Percentiles rank a stretch among this genome's conserved stretches.
phyloP scores from a whole-genome alignment of 148 eudicot genomes.

The Vaccinium corymbosum region DNA sequence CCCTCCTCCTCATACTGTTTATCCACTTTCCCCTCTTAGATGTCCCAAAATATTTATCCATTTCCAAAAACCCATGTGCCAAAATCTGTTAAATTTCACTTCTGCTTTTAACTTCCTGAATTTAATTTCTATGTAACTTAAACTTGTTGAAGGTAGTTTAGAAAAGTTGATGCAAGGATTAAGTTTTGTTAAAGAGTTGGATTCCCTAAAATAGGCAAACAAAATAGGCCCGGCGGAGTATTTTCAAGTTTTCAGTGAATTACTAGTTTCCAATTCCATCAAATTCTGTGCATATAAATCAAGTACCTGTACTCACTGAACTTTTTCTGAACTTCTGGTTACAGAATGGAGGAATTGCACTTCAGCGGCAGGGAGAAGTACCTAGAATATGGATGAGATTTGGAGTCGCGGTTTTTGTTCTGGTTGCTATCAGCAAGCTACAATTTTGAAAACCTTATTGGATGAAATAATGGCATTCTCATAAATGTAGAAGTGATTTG shows the following conservation, averaged over 20 bases:
- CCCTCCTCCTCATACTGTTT: background rate
- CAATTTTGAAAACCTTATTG: background rate
- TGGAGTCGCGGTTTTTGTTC: slow-evolving; percentile 37
- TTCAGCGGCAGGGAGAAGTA: slow-evolving; percentile 35
- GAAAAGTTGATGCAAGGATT: background rate
- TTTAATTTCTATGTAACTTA: background rate
- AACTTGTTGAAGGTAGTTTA: background rate
- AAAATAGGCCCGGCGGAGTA: background rate
- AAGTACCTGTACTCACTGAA: slow-evolving; percentile 13
- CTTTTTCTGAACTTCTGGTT: slow-evolving; percentile 14
- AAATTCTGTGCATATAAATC: background rate
- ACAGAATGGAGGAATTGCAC: slow-evolving; percentile 57
- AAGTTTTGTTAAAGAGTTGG: background rate
- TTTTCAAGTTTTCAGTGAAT: background rate
- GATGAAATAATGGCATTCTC: slow-evolving; percentile 8
- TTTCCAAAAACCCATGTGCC: background rate
- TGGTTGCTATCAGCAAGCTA: slow-evolving; percentile 34
- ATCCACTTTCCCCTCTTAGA: background rate
- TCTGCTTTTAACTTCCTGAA: background rate
- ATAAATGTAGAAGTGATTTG: background rate
- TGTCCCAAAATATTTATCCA: background rate
- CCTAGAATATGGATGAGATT: slow-evolving; percentile 31
- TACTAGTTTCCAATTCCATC: background rate
- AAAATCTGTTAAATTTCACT: background rate
- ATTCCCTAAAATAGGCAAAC: background rate